A percentile compares a stretch with the other conserved stretches of the same genome.
These are phyloP conservation scores for Candida arabinofermentans DNA, from an alignment of 805 yeast species.

Conservation along the genomic window DNA sequence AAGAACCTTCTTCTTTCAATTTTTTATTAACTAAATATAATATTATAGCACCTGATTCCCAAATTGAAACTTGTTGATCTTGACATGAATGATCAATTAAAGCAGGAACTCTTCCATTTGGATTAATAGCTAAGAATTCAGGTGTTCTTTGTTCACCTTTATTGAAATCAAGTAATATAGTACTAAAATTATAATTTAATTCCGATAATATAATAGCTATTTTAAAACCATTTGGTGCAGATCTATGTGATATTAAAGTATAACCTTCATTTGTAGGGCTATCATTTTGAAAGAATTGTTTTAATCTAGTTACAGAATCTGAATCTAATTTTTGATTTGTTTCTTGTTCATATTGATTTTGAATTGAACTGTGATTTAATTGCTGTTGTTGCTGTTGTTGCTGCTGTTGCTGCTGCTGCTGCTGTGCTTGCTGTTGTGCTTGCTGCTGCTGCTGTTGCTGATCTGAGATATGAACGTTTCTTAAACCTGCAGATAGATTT, in stretches of 20 bases:
- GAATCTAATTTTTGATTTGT: constrained; percentile 39
- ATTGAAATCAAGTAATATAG: constrained; percentile 82
- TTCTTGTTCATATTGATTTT: constrained; percentile 41
- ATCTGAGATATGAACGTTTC: constrained; percentile 31
- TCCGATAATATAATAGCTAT: constrained; percentile 89
- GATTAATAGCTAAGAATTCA: constrained; percentile 88
- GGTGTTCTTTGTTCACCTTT: constrained; percentile 91
- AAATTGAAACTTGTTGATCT: constrained; percentile 67
- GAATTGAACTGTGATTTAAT: constrained; percentile 36
- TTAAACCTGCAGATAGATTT: constrained; percentile 37
- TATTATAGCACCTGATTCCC: constrained; percentile 95
- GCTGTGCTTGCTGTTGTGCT: constrained; percentile 5
- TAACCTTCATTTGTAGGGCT: constrained; percentile 77
- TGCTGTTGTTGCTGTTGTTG: constrained; percentile 22
- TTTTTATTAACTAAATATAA: constrained; percentile 73
- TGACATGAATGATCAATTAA: constrained; percentile 75
- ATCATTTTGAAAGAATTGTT: constrained; percentile 58
- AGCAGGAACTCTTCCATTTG: constrained; percentile 95
- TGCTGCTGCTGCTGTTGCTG: constrained; percentile 5
- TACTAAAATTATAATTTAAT: constrained; percentile 70
- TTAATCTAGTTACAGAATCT: constrained; percentile 53
- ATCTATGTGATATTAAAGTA: constrained; percentile 75
- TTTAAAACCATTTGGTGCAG: constrained; percentile 95
- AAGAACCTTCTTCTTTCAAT: constrained; percentile 57
- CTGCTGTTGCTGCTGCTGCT: constrained; percentile 7